Conservation (phyloP, 2,329 filamentous ascomycete genomes). For the Verticillium nubilum region DNA sequence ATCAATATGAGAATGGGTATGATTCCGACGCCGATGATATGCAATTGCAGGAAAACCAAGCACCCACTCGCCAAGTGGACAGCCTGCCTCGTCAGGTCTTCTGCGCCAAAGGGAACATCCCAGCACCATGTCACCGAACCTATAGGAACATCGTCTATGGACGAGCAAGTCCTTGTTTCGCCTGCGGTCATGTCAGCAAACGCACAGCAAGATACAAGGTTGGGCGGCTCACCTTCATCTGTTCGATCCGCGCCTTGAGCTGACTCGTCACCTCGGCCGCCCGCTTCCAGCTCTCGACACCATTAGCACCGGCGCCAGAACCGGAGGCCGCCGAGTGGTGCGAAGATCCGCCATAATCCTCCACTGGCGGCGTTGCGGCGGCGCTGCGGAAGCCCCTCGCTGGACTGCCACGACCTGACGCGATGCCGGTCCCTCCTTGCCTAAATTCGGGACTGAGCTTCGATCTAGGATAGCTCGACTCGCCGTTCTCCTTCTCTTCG, state of each 20-base stretch:
- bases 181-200: conserved; percentile 25
- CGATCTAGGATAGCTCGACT: conserved; percentile 38
- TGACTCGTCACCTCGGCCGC: conserved; percentile 97
- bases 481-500: conserved; percentile 74
- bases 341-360: conserved; percentile 2
- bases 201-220: not conserved
- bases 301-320: conserved; percentile 36
- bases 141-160: conserved; percentile 10
- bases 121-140: not conserved
- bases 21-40: conserved; percentile 28
- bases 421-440: conserved; percentile 42
- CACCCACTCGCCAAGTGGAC: conserved; percentile 1
- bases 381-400: conserved; percentile 46
- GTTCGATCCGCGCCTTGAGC: conserved; percentile 93
- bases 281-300: conserved; percentile 90
- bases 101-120: not conserved
- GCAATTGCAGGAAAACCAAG: conserved; percentile 12
- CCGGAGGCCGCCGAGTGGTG: conserved; percentile 13
- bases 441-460: conserved; percentile 52
- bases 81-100: not conserved
- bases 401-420: conserved; percentile 55
- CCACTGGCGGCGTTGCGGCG: conserved; percentile 11
- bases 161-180: conserved; percentile 42
- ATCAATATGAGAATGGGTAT: conserved; percentile 18
- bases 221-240: conserved; percentile 73